Base-by-base conservation (phyloP, 495 filamentous ascomycete species). In the Aspergillus coremiiformis region DNA sequence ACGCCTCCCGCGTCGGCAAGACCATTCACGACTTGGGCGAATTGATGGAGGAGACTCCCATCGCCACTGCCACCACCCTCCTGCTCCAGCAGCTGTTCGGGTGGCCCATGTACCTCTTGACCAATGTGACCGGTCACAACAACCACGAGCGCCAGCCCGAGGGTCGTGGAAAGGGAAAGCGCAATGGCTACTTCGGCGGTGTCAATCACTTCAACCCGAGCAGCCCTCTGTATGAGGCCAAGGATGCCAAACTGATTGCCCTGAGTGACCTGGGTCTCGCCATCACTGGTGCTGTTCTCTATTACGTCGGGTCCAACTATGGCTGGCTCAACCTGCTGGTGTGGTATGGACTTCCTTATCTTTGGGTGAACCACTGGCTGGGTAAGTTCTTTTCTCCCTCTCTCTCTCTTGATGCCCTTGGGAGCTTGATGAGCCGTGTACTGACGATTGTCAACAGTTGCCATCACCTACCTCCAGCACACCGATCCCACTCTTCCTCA, bases 291-390 rank as follows among this genome's bases (percentile, higher is more conserved):
- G 70, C 63, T 37, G 68, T 81, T 20, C 68, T 86, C 47, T 82
- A 81, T 57, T 72, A 81, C 55, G 66, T 84, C 57, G 79, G 74
- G 27, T 78, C 83, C 67, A 89, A 70, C 46, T 95, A 83, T 59
- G 92, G 94, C 64, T 91, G 83, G 80, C 62, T 76, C 56, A 96
- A 95, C 71, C 73, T 97, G 61, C 70, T 85, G 23, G 84, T 98
- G 37, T 97, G 93, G 91, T 98, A 97, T 69, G 82, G 87, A 63
- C 62, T 94, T 51, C 93, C 93, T 9, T 98, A 96, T 68, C 75
- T 97, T 56, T 96, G 92, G 92, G 93, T 97, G 21, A 95, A 98
- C 80, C 92, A 97, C 82, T 98, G 93, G 77, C 76, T 80, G 43
- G 76, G 76, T 79, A 71, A 71, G 74, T 65, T 52, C 26, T 39